phyloP scores from a whole-genome alignment of 2,329 filamentous ascomycete species.

The Trichoderma atrobrunneum region DNA sequence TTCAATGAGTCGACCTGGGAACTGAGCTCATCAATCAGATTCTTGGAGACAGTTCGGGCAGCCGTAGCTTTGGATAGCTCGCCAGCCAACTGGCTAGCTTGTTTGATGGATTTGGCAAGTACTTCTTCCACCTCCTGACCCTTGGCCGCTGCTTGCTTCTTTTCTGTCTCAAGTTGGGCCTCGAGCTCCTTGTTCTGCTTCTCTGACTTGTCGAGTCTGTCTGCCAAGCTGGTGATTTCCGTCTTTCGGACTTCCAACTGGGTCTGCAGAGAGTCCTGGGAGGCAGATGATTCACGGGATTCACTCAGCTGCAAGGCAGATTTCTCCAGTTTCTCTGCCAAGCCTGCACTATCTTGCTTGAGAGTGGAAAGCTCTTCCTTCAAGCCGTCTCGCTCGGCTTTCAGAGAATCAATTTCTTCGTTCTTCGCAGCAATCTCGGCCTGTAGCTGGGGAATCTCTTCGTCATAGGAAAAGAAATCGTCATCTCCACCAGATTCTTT shows the following conservation, averaged over 20 bases:
- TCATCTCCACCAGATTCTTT: conserved; percentile 36
- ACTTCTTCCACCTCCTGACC: conserved; percentile 37
- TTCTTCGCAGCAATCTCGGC: conserved; percentile 68
- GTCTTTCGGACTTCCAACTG: conserved; percentile 48
- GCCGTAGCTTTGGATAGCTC: conserved; percentile 40
- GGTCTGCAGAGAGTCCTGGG: conserved; percentile 47
- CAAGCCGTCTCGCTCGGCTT: conserved; percentile 64
- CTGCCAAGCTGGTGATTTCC: conserved; percentile 50
- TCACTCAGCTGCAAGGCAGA: conserved; percentile 61
- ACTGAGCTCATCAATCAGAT: conserved; percentile 38
- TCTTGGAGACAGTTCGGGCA: conserved; percentile 42
- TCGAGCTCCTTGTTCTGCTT: conserved; percentile 46
- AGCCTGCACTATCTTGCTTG: conserved; percentile 66
- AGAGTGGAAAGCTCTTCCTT: conserved; percentile 68
- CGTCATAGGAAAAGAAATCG: conserved; percentile 89
- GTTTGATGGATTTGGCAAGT: conserved; percentile 36
- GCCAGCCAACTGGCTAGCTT: conserved; percentile 38
- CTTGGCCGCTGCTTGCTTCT: conserved; percentile 31
- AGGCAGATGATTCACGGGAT: conserved; percentile 39
- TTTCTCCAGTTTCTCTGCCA: conserved; percentile 65
- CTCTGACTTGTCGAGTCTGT: conserved; percentile 45
- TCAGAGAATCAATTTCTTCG: conserved; percentile 68
- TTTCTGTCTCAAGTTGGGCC: conserved; percentile 34
- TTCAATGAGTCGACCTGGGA: conserved; percentile 38
- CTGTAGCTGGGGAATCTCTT: conserved; percentile 79